Base-by-base conservation (phyloP, 169 alveolate species). In the Condylostoma magnum region DNA sequence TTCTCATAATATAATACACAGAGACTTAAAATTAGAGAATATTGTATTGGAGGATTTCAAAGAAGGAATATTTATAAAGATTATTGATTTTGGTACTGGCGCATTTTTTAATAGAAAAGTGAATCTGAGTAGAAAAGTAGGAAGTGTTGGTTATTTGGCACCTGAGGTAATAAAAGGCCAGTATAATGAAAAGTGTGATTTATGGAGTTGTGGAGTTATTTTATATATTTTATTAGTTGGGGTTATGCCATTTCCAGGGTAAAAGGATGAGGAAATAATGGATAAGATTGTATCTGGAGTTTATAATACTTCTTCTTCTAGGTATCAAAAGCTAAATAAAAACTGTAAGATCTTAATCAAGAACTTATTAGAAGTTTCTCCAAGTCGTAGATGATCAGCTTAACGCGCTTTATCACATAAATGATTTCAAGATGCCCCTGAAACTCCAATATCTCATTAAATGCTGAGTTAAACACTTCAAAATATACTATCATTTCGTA, bases 21-120 rank as follows among this genome's bases (percentile, higher is more conserved):
- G 92, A 63, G 91, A 82, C 66, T 66, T 83, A 55, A 77, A 84
- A 44, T 83, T 88, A 15, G 90, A 87, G 67, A 87, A 87, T 52
- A 83, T 87, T 43, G 48, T 82, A 71, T 77, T 87, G 46, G 55
- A 69, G 18, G 79, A 77, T 66, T n/a, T n/a, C n/a, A 69, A 72
- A 20, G 80, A 68, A 57, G 51, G 57, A 28, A 82, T 85, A 12
- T 60, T 56, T 50, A 66, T 86, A 0, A 83, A 79, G 25, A 52
- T 87, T 18, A 80, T 87, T 3, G 90, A 82, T 57, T 87, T 87
- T 69, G n/a, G n/a, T n/a, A 88, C 90, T 3, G 66, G 78, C 12
- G 38, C 77, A 28, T 53, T 74, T 18, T 54, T 36, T 15, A 53
- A 68, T 33, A 52, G 3, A 0, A 27, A 15, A 18, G n/a, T n/a